Conservation (phyloP, 2,329 filamentous ascomycete genomes). For the Aspergillus niger region DNA sequence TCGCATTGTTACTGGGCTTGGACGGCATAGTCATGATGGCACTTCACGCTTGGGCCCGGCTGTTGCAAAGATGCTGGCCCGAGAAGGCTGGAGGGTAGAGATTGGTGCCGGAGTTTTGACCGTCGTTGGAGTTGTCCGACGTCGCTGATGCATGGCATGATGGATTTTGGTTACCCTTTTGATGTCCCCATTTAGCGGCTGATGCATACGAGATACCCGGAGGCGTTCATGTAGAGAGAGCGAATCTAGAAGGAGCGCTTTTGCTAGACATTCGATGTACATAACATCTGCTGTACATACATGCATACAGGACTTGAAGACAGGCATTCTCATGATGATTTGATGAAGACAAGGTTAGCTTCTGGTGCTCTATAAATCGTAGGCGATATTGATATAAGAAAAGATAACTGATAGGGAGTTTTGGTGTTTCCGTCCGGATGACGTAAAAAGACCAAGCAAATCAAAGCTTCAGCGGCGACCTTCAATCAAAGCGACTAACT, state of each 20-base stretch:
- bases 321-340: background rate
- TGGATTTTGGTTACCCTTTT: background rate
- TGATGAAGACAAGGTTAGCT: background rate
- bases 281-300: background rate
- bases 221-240: background rate
- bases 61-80: slow-evolving; percentile 72
- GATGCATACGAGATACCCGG: slow-evolving; percentile 22
- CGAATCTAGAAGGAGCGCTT: background rate
- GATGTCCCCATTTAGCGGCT: background rate
- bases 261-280: background rate
- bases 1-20: slow-evolving; percentile 77
- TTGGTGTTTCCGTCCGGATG: slow-evolving; percentile 1
- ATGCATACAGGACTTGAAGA: background rate
- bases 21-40: slow-evolving; percentile 75
- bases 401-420: background rate
- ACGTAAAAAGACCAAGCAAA: slow-evolving; percentile 8
- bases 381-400: background rate
- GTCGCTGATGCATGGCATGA: slow-evolving; percentile 19
- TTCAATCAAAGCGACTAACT: background rate
- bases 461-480: slow-evolving; percentile 2
- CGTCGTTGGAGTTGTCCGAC: slow-evolving; percentile 61
- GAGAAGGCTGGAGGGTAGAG: slow-evolving; percentile 82
- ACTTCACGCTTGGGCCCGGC: slow-evolving; percentile 74
- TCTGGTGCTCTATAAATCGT: background rate
- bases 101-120: slow-evolving; percentile 69